A percentile compares a stretch with the other conserved stretches of the same genome.
phyloP scores from a whole-genome alignment of 202 grass and related monocot species.

The Cymbopogon flexuosus region DNA sequence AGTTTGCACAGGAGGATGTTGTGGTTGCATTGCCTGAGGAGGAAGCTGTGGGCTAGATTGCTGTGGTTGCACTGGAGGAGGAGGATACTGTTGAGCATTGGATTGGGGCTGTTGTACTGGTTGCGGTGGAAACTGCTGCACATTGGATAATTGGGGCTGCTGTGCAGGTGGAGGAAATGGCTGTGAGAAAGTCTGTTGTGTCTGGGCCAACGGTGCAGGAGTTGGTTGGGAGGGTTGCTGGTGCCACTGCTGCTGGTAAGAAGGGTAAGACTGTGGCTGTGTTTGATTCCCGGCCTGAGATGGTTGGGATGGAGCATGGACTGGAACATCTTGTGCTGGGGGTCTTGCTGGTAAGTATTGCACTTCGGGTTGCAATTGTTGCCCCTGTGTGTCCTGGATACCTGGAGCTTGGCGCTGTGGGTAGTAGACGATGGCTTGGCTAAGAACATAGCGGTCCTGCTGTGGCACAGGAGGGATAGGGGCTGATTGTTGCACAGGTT shows the following conservation, averaged over 20 bases:
- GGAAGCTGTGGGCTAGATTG: slow-evolving; percentile 56
- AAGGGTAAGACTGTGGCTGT: slow-evolving; percentile 36
- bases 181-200: slow-evolving; percentile 49
- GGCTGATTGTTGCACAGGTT: slow-evolving; percentile 51
- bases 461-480: slow-evolving; percentile 41
- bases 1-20: slow-evolving; percentile 42
- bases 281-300: slow-evolving; percentile 40
- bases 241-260: slow-evolving; percentile 47
- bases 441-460: slow-evolving; percentile 57
- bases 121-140: slow-evolving; percentile 37
- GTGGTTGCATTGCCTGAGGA: slow-evolving; percentile 46
- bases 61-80: slow-evolving; percentile 26
- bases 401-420: slow-evolving; percentile 53
- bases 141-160: slow-evolving; percentile 39
- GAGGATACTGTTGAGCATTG: slow-evolving; percentile 38
- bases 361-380: slow-evolving; percentile 45
- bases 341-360: slow-evolving; percentile 44
- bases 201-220: slow-evolving; percentile 34
- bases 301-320: slow-evolving; percentile 41
- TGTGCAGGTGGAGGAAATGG: slow-evolving; percentile 38
- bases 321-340: slow-evolving; percentile 39
- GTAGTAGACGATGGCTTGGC: slow-evolving; percentile 57
- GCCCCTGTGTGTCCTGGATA: slow-evolving; percentile 39
- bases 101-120: slow-evolving; percentile 31
- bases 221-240: slow-evolving; percentile 40